phyloP scores from a whole-genome alignment of 805 yeast genomes.

The Ogataea philodendri region DNA sequence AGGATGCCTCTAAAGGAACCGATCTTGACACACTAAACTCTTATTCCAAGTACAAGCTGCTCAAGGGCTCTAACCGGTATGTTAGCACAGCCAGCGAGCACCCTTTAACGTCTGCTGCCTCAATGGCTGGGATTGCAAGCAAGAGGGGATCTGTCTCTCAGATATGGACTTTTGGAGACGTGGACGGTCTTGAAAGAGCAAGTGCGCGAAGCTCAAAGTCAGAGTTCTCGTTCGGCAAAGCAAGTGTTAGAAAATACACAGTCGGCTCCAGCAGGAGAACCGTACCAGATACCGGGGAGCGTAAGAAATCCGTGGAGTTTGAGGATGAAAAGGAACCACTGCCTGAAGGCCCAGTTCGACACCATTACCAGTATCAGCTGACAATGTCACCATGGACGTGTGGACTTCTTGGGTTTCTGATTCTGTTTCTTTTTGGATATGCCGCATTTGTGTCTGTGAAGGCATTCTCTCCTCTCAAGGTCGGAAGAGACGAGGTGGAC shows the following conservation, averaged over 20 bases:
- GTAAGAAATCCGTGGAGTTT: conserved; percentile 20
- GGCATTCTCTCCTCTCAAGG: conserved; percentile 11
- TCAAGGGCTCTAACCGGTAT: conserved; percentile 2
- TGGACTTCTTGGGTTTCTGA: conserved; percentile 3
- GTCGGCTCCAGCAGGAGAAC: conserved; percentile 11
- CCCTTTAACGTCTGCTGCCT: conserved; percentile 17
- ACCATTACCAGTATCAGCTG: conserved; percentile 5
- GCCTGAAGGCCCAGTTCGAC: background rate
- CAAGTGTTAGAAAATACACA: conserved; percentile 17
- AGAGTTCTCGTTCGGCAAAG: conserved; percentile 18
- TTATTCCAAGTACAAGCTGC: conserved; percentile 3
- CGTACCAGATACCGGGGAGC: conserved; percentile 9
- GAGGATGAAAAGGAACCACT: conserved; percentile 4
- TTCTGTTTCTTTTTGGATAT: conserved; percentile 14
- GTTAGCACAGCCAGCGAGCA: conserved; percentile 12
- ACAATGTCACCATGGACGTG: conserved; percentile 16
- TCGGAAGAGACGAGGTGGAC: conserved; percentile 13
- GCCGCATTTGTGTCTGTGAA: conserved; percentile 17
- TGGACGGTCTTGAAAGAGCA: conserved; percentile 18
- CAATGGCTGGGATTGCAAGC: conserved; percentile 22
- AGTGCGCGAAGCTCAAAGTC: conserved; percentile 21
- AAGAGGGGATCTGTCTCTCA: conserved; percentile 22
- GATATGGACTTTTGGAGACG: conserved; percentile 23
- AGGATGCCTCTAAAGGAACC: conserved; percentile 6
- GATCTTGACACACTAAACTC: conserved; percentile 14